phyloP scores from a whole-genome alignment of 305 asterid species.

The Coffea humblotiana region DNA sequence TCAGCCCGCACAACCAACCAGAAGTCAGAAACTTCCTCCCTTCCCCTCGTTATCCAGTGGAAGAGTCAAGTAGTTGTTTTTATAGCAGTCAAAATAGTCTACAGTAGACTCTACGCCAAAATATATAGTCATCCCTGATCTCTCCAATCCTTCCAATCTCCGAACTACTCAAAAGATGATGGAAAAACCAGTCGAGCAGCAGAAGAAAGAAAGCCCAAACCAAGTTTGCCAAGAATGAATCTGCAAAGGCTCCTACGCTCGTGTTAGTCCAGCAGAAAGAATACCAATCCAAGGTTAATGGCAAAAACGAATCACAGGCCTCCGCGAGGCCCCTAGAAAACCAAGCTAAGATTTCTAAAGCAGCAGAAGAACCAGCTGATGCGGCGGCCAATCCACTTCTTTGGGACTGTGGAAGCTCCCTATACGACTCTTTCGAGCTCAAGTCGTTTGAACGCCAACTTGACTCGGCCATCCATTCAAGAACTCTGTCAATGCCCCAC shows the following conservation, averaged over 20 bases:
- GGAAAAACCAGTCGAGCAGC: constrained; percentile 16
- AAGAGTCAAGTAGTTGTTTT: not conserved
- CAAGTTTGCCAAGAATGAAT: constrained; percentile 8
- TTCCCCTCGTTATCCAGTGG: not conserved
- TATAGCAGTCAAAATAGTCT: not conserved
- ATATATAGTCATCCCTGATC: not conserved
- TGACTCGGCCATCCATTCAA: constrained; percentile 58
- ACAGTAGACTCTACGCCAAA: not conserved
- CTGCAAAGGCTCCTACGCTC: not conserved
- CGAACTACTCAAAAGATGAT: constrained; percentile 6
- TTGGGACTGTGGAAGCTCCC: constrained; percentile 85
- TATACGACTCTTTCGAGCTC: constrained; percentile 78
- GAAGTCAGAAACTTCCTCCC: not conserved
- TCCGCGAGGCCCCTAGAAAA: not conserved
- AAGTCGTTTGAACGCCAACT: constrained; percentile 61
- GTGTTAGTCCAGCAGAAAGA: not conserved
- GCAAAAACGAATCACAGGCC: constrained; percentile 7
- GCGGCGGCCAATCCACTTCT: constrained; percentile 23
- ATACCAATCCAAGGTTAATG: not conserved
- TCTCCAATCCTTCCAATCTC: not conserved
- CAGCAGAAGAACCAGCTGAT: not conserved
- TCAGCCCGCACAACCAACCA: not conserved
- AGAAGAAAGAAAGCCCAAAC: not conserved
- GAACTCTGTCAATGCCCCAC: constrained; percentile 80
- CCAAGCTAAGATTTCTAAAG: constrained; percentile 4